A percentile compares a stretch with the other conserved stretches of the same genome.
These are phyloP conservation scores for Actinomucor elegans DNA, from an alignment of 371 early-diverging fungal genomes.

Conservation along the genomic window DNA sequence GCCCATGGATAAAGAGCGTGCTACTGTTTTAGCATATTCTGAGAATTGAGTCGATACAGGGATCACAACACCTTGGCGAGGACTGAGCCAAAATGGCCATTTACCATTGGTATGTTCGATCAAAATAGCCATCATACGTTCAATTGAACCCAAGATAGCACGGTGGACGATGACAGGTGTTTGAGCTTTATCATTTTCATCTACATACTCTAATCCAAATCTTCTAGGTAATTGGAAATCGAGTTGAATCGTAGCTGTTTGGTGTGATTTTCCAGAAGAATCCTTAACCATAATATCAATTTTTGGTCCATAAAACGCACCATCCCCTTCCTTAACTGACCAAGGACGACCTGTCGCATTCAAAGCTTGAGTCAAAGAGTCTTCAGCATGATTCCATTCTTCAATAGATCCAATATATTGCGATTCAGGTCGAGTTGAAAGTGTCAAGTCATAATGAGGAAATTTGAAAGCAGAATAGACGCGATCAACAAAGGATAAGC, in stretches of 20 bases:
- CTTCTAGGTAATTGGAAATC: constrained; percentile 94
- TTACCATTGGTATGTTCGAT: constrained; percentile 88
- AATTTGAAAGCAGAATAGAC: constrained; percentile 90
- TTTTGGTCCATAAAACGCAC: constrained; percentile 99
- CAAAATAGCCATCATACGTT: constrained; percentile 94
- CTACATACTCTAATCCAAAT: constrained; percentile 83
- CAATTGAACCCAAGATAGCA: constrained; percentile 92
- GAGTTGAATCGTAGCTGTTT: constrained; percentile 99
- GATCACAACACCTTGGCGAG: constrained; percentile 93
- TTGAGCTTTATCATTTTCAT: constrained; percentile 50
- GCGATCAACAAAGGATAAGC: constrained; percentile 85
- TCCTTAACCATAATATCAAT: constrained; percentile 99
- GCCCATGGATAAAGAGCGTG: constrained; percentile 37
- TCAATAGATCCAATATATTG: constrained; percentile 87
- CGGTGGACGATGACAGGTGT: constrained; percentile 96
- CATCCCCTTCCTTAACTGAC: constrained; percentile 97
- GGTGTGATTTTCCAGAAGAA: constrained; percentile 90
- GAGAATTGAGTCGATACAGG: constrained; percentile 67
- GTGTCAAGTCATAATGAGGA: constrained; percentile 75
- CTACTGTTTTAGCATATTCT: constrained; percentile 47
- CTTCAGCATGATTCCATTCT: constrained; percentile 96
- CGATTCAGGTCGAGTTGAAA: constrained; percentile 97
- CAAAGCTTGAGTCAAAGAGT: constrained; percentile 76
- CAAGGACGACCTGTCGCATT: constrained; percentile 79
- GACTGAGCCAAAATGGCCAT: constrained; percentile 99